A percentile compares a stretch with the other conserved stretches of the same genome.
Evolutionary conservation across 192 early-diverging fungal species (phyloP).

Genomic region (Linnemannia schmuckeri): DNA sequence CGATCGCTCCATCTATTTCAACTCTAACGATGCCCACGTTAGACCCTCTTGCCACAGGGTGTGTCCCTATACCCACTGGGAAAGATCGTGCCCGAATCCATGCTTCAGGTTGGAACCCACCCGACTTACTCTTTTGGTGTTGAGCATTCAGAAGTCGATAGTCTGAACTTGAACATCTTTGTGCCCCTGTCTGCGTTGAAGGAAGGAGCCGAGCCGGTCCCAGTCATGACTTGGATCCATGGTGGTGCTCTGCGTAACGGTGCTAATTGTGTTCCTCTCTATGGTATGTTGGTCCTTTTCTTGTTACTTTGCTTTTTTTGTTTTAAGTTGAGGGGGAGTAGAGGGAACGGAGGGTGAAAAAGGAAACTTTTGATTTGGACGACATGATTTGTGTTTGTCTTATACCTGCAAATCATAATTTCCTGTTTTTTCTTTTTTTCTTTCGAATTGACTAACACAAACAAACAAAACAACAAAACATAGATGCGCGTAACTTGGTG

Average conservation of each 20-base stretch:
- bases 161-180: conserved; percentile 47
- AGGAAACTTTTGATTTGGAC: background rate
- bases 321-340: background rate
- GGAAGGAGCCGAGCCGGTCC: background rate
- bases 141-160: conserved; percentile 17
- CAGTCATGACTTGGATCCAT: conserved; percentile 42
- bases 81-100: background rate
- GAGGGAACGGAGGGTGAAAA: background rate
- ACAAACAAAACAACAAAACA: background rate
- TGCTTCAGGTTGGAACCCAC: background rate
- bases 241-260: conserved; percentile 31
- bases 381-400: background rate
- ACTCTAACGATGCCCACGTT: background rate
- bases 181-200: conserved; percentile 11
- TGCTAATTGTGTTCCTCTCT: conserved; percentile 24
- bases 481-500: conserved; percentile 41
- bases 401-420: no score
- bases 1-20: background rate
- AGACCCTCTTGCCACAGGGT: conserved; percentile 27
- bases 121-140: conserved; percentile 18
- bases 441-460: background rate
- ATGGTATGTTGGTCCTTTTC: conserved; percentile 10
- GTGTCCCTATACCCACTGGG: conserved; percentile 5
- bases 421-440: no score
- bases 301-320: background rate